Evolutionary conservation across 2,329 filamentous ascomycete genomes (phyloP), one percentile per base, ranked within the genome.

Genomic region (Trichoderma afroharzianum): DNA sequence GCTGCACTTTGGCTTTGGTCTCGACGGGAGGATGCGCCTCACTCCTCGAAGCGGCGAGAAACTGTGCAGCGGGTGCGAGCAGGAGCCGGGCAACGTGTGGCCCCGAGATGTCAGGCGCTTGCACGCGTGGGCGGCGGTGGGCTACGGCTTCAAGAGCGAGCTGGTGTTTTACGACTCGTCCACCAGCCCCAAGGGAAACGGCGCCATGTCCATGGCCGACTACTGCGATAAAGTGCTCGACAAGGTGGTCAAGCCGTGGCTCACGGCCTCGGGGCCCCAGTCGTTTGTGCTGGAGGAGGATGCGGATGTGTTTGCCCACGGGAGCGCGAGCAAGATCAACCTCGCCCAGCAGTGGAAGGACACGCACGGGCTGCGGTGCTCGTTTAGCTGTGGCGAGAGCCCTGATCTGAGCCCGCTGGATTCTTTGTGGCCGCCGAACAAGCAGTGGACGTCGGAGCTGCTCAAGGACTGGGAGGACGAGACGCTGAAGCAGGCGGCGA

Each of bases 1-100:
- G 74, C 74, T 82, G 62, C 81, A 82, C 71, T 82, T 82, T 73
- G 81, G 79, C 2, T 81, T 82, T 72, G 81, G 80, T 14, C 77
- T 81, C 14, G 80, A 82, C 63, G 81, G 81, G 57, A 77, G 75
- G 71, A 77, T 82, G 76, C 77, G 81, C 3, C 72, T 82, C 14
- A 71, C 81, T 7, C 81, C 81, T 12, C 72, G 79, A 32, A 70
- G 78, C 12, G 81, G 81, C n/a, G 80, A 82, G 75, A 76, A 74
- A 53, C 75, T 77, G 53, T 82, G 80, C 36, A 73, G 79, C 3
- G 32, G 15, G 2, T 82, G 81, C 71, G 71, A 68, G 24, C 64
- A 67, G 61, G 58, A 26, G n/a, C 72, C 76, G 11, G 78, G 77
- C 15, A 73, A 74, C 11, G 74, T 73, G 18, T 81, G 80, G 80